Percentiles rank a stretch among this genome's conserved stretches.
These are phyloP conservation scores for Pseudocercospora pini-densiflorae DNA, from an alignment of 2,329 filamentous ascomycete genomes.

Conservation along the genomic window DNA sequence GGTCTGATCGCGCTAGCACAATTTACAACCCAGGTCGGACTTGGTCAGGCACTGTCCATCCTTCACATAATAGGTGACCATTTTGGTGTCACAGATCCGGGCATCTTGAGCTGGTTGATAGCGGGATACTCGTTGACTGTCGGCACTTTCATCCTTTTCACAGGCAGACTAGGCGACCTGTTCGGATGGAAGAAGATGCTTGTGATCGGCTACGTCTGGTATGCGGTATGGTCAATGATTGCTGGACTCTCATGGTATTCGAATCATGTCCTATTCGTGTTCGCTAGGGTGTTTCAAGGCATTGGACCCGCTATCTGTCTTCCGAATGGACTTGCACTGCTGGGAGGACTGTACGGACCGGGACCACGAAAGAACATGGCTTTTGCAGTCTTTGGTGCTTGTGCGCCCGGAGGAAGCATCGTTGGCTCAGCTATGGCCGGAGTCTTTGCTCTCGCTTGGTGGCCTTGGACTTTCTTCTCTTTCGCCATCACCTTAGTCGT, in stretches of 20 bases:
- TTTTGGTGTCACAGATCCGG: conserved; percentile 47
- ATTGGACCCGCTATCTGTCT: conserved; percentile 44
- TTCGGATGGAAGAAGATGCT: conserved; percentile 50
- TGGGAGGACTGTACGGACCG: conserved; percentile 40
- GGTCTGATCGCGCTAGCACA: conserved; percentile 37
- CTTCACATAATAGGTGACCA: conserved; percentile 48
- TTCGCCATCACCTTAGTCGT: conserved; percentile 26
- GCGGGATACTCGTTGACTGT: conserved; percentile 50
- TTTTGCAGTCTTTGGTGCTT: conserved; percentile 43
- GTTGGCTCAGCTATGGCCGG: conserved; percentile 39
- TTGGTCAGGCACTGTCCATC: conserved; percentile 34
- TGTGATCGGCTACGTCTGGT: conserved; percentile 46
- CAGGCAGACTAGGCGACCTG: conserved; percentile 51
- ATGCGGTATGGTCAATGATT: conserved; percentile 47
- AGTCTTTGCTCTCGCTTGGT: conserved; percentile 41
- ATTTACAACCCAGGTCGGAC: conserved; percentile 36
- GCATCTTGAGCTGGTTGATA: conserved; percentile 50
- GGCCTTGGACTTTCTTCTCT: conserved; percentile 36
- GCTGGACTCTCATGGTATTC: conserved; percentile 45
- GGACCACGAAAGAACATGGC: conserved; percentile 45
- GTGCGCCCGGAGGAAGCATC: conserved; percentile 41
- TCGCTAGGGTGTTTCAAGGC: conserved; percentile 46
- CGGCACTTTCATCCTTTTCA: conserved; percentile 52
- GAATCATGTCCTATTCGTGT: conserved; percentile 38
- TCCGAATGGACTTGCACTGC: conserved; percentile 44